These are phyloP conservation scores for Candida cerambycidarum DNA, from an alignment of 805 yeast genomes.

Conservation along the genomic window DNA sequence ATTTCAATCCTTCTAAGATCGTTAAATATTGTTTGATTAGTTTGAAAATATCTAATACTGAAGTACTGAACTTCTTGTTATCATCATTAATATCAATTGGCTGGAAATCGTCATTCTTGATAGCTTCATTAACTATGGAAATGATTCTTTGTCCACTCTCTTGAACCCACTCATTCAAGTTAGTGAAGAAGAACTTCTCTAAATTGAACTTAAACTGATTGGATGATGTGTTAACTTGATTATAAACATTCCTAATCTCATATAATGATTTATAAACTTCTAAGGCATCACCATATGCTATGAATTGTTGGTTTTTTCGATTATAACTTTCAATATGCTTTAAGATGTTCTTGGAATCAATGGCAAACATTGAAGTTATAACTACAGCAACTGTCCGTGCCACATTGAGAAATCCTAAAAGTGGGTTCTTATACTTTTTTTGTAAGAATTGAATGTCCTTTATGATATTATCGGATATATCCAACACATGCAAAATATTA, in stretches of 20 bases:
- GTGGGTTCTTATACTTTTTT: slow-evolving; percentile 57
- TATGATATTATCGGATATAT: slow-evolving; percentile 55
- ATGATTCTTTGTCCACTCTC: slow-evolving; percentile 48
- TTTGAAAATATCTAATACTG: slow-evolving; percentile 67
- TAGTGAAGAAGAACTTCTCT: slow-evolving; percentile 53
- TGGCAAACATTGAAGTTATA: slow-evolving; percentile 51
- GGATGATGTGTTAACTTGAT: slow-evolving; percentile 45
- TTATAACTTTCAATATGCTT: slow-evolving; percentile 47
- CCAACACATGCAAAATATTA: slow-evolving; percentile 53
- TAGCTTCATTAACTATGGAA: slow-evolving; percentile 52
- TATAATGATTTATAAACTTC: slow-evolving; percentile 53
- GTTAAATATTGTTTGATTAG: slow-evolving; percentile 57
- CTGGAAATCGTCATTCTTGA: slow-evolving; percentile 57
- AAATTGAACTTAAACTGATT: slow-evolving; percentile 50
- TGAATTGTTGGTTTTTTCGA: slow-evolving; percentile 26
- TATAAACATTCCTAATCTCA: slow-evolving; percentile 52
- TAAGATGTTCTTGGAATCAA: slow-evolving; percentile 53
- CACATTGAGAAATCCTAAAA: slow-evolving; percentile 58
- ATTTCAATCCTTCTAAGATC: slow-evolving; percentile 58
- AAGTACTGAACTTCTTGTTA: slow-evolving; percentile 50
- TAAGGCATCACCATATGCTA: slow-evolving; percentile 56
- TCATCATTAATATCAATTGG: slow-evolving; percentile 47
- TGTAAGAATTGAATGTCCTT: slow-evolving; percentile 51
- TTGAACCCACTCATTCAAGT: slow-evolving; percentile 36
- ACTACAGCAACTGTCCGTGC: slow-evolving; percentile 49